Evolutionary conservation across 352 stramenopile genomes (phyloP).

Genomic region (Pythium aquatile): DNA sequence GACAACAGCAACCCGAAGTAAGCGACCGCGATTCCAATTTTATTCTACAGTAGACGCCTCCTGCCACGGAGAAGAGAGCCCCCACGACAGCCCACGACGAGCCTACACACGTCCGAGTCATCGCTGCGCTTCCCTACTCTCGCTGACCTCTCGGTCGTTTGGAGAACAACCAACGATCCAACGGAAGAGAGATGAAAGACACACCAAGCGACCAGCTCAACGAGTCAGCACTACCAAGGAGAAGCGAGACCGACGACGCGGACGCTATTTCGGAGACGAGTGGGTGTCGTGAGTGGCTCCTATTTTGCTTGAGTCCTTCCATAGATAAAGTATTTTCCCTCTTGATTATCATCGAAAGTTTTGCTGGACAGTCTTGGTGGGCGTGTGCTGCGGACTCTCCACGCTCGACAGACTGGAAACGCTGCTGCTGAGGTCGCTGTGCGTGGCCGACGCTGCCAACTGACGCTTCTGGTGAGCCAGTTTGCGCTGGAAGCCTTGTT

Average conservation of each 20-base stretch:
- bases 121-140: neutral
- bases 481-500: conserved; percentile 20
- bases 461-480: conserved; percentile 3
- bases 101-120: neutral
- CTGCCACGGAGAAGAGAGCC: neutral
- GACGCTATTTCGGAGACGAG: neutral
- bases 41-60: neutral
- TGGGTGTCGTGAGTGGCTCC: neutral
- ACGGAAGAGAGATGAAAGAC: neutral
- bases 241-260: neutral
- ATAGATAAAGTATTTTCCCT: neutral
- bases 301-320: neutral
- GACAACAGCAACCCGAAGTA: neutral
- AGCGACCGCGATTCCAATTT: neutral
- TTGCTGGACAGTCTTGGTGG: conserved; percentile 1
- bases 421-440: conserved; percentile 19
- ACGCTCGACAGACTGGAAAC: conserved; percentile 6
- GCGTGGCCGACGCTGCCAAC: neutral
- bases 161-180: neutral
- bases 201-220: neutral
- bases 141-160: neutral
- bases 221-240: neutral
- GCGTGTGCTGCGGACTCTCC: neutral
- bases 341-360: conserved; percentile 1
- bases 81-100: neutral